Percentiles rank a stretch among this genome's conserved stretches.
Conservation (phyloP, 2,329 filamentous ascomycete genomes). For the Furcasterigmium furcatum region DNA sequence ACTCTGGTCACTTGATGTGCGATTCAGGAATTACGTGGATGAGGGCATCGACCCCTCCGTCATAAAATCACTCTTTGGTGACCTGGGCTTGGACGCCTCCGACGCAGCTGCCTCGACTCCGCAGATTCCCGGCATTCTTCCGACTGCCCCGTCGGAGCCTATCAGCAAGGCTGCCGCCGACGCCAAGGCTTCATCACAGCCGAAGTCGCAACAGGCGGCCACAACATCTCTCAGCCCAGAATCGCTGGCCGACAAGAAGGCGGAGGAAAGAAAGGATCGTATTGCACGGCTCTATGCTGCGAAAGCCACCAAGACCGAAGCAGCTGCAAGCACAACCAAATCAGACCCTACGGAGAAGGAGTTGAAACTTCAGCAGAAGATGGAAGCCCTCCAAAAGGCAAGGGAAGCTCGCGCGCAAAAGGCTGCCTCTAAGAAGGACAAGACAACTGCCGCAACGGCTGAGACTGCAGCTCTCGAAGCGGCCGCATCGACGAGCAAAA, state of each 20-base stretch:
- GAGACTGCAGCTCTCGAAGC: slow-evolving; percentile 9
- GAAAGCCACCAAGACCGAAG: slow-evolving; percentile 41
- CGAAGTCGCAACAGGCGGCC: background rate
- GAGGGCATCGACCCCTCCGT: slow-evolving; percentile 67
- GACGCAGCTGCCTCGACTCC: background rate
- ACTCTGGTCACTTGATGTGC: slow-evolving; percentile 64
- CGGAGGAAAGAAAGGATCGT: slow-evolving; percentile 69
- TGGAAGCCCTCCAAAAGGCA: slow-evolving; percentile 68
- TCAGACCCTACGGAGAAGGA: slow-evolving; percentile 61
- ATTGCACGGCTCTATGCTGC: slow-evolving; percentile 74
- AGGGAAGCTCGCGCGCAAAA: slow-evolving; percentile 39
- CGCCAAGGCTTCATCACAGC: background rate
- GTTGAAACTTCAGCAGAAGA: slow-evolving; percentile 69
- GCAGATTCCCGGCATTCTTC: background rate
- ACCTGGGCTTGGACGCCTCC: slow-evolving; percentile 57
- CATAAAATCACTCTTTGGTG: slow-evolving; percentile 62
- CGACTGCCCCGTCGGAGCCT: background rate
- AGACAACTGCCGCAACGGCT: slow-evolving; percentile 1
- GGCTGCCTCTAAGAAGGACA: slow-evolving; percentile 20
- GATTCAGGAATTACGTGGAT: slow-evolving; percentile 68
- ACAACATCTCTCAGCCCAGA: background rate
- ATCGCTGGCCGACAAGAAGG: slow-evolving; percentile 19
- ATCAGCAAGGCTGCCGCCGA: background rate
- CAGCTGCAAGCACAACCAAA: slow-evolving; percentile 10
- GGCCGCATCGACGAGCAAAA: background rate